Evolutionary conservation across 2,329 filamentous ascomycete species (phyloP), one percentile per base, ranked within the genome.

Genomic region (Phoma herbarum): DNA sequence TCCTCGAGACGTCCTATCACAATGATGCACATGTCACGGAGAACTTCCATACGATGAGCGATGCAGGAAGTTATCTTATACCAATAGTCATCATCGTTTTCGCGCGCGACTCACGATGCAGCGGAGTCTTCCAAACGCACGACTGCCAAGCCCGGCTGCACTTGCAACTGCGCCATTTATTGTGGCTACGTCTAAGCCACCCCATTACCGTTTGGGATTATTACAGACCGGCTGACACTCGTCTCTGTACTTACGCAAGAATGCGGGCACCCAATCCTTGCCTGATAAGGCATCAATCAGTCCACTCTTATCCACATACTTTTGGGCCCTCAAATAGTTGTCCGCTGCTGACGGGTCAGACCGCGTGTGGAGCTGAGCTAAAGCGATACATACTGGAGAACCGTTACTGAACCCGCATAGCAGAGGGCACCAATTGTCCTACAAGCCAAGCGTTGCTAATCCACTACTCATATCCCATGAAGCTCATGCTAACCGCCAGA

Each of bases 391-490:
- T 51, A 64, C 57, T 49, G 18, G 26, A 58, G 37, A 43, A 29
- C 26, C 55, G 37, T 54, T 53, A 60, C 57, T 63, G 60, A 63
- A 59, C 57, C 57, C 45, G 57, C 52, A 61, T 60, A 60, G 43
- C 51, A 33, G 52, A 56, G 25, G 37, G 61, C 22, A 45, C 44
- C 53, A 55, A 42, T 44, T 49, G 41, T 68, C 57, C 58, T 67
- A 62, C 64, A 50, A 48, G 69, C 68, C 68, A 73, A 73, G 69
- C 50, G 28, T 58, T 60, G 61, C 60, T 67, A 66, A 61, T 48
- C 48, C 52, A 56, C 51, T 58, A 10, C 42, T 61, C 57, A 58
- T 64, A 59, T 57, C 47, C 55, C 28, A 56, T 61, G 60, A 62
- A 64, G 57, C 48, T 58, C 59, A 47, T 63, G 37, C 65, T 70